Base-by-base conservation (phyloP, 352 stramenopile genomes). In the Phytophthora podocarpi region DNA sequence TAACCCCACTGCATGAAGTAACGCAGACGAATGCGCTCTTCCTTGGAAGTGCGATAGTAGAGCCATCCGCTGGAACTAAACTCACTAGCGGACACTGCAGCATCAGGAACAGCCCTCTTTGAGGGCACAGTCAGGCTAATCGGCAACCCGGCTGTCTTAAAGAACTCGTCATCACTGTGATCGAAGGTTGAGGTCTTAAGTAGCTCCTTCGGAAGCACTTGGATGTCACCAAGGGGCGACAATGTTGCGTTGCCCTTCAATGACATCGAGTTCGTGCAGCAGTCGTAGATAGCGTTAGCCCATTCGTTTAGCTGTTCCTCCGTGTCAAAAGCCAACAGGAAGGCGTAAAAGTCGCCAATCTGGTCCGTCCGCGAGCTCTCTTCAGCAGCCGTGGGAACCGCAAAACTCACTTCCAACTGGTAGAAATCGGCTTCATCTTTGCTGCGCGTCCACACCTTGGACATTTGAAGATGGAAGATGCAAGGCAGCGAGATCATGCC, bases 1-100 rank as follows among this genome's bases (percentile, higher is more conserved):
- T 90, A 92, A 8, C 87, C 87, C 82, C 83, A 93, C 47, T 93
- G 85, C 30, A 96, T 86, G 46, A 96, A 96, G 61, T 93, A 96
- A 3, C 87, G 85, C 43, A 89, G 68, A 7, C 85, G 85, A 16
- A 93, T 80, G 2, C 87, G 87, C 46, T 96, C 85, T 58, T 94
- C 84, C 7, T 79, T 91, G 7, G 82, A 87, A 1, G 83, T 94
- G 23, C 85, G 83, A 43, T 96, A 96, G 51, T 91, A 96, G 1
- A 96, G 65, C 87, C 87, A 96, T 8, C 87, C 87, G 23, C 82
- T 87, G 0, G 83, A 82, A 32, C 82, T 92, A 45, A 94, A 92
- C 7, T 76, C 77, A 26, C 51, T 67, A 11, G 71, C 15, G 5
- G 64, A 59, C 20, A 55, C 34, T 32, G 64, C 48, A 4, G 46